Base-by-base conservation (phyloP, 768 basidiomycete genomes). In the Tubosaeta brunneosetosa region DNA sequence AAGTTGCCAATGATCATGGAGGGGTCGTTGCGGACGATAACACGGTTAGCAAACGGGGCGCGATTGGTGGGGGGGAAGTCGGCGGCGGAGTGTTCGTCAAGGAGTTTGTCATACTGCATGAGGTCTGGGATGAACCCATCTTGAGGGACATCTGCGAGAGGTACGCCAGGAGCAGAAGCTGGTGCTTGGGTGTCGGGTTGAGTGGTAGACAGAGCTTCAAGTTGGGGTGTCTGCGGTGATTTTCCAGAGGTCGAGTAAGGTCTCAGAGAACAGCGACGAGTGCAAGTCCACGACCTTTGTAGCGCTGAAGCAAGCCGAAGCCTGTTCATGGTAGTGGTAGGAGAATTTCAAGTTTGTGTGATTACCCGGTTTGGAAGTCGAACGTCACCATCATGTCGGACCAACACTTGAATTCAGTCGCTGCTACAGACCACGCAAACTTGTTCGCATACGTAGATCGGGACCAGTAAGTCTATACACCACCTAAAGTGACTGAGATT, bases 21-120 rank as follows among this genome's bases (percentile, higher is more conserved):
- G n/a, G 78, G 73, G 71, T 87, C 81, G 62, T 88, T 89, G 49
- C 86, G 84, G 47, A 86, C 65, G 55, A 82, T 73, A 67, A 89
- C 79, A 29, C 78, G 77, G 66, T 83, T 84, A 56, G 77, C 73
- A 68, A 74, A 84, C 1, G 78, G 83, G 14, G 66, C 74, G n/a
- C 74, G 70, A 51, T 74, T 64, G 22, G 74, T 73, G 1, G 85
- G 79, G 16, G 80, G 78, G 59, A 85, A 73, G 19, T 78, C 79
- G 36, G 72, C 59, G 47, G 76, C 71, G 48, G 85, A 77, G 36
- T 80, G 77, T 6, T 80, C 74, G 69, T 89, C 87, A 49, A 86
- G 73, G 27, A 85, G 64, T 16, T 81, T 74, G 59, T 88, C 81
- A 41, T 77, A 72, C 6, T 71, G 72, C 83, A 84, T 82, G 55